Conservation (phyloP, 805 yeast genomes). For the Wickerhamomyces tratensis region DNA sequence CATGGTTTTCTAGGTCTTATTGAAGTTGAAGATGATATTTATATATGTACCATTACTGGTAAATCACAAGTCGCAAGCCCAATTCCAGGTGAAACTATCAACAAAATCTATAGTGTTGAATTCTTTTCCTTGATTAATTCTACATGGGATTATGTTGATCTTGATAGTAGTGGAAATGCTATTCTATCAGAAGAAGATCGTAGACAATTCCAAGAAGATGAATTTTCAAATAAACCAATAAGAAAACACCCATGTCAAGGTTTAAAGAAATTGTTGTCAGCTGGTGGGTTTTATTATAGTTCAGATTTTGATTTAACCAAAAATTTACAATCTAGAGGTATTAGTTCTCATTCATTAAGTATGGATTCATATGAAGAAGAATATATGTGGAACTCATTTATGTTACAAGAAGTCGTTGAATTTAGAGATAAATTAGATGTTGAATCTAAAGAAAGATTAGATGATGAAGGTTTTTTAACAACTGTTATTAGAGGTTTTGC, state of each 20-base stretch:
- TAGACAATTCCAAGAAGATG: constrained; percentile 2
- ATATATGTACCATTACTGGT: constrained; percentile 72
- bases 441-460: constrained; percentile 49
- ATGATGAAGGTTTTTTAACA: constrained; percentile 73
- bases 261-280: constrained; percentile 63
- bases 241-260: constrained; percentile 64
- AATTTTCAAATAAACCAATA: constrained; percentile 3
- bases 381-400: constrained; percentile 94
- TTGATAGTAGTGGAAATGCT: constrained; percentile 64
- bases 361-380: constrained; percentile 63
- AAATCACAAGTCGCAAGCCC: constrained; percentile 77
- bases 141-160: constrained; percentile 72
- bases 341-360: constrained; percentile 34
- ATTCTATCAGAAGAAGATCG: constrained; percentile 30
- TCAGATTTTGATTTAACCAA: constrained; percentile 89
- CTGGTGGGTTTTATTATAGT: constrained; percentile 89
- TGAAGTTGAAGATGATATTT: constrained; percentile 55
- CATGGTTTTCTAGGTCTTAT: constrained; percentile 78
- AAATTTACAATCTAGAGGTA: constrained; percentile 70
- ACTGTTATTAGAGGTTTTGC: constrained; percentile 96
- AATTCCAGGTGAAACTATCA: constrained; percentile 66
- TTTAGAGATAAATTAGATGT: constrained; percentile 65
- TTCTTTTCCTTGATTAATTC: constrained; percentile 65
- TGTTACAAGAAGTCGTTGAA: constrained; percentile 73
- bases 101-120: constrained; percentile 77